These are phyloP conservation scores for Coemansia brasiliensis DNA, from an alignment of 192 early-diverging fungal species.

Conservation along the genomic window DNA sequence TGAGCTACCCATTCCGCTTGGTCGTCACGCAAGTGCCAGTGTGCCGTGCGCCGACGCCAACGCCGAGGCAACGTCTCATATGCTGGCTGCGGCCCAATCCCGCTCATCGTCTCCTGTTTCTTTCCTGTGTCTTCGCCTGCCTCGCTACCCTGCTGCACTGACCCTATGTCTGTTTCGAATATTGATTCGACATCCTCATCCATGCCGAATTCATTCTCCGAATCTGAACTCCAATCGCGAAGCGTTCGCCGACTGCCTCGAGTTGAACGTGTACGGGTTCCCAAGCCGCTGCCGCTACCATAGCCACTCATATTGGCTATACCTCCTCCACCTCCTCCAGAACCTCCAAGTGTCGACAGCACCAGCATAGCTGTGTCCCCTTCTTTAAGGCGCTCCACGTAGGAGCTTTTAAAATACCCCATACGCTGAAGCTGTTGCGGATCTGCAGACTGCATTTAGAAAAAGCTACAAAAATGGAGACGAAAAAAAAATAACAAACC, in stretches of 20 bases:
- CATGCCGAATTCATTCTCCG: conserved; percentile 41
- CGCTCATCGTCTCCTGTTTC: conserved; percentile 39
- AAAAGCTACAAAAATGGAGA: neutral
- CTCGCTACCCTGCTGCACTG: conserved; percentile 46
- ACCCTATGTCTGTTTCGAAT: conserved; percentile 44
- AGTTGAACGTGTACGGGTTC: conserved; percentile 40
- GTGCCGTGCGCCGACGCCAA: conserved; percentile 45
- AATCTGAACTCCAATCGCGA: conserved; percentile 55
- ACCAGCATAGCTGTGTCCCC: conserved; percentile 52
- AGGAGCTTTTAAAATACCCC: conserved; percentile 41
- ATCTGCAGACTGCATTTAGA: conserved; percentile 22
- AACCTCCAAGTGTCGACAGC: conserved; percentile 32
- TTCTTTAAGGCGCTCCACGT: conserved; percentile 51
- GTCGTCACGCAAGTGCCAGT: conserved; percentile 50
- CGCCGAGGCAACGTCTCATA: conserved; percentile 38
- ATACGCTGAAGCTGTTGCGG: conserved; percentile 26
- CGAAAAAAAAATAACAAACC: neutral
- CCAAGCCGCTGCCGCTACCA: conserved; percentile 24
- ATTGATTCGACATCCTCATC: conserved; percentile 46
- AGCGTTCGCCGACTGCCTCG: conserved; percentile 49
- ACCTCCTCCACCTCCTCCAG: conserved; percentile 11
- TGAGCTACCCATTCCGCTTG: conserved; percentile 60
- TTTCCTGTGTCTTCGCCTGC: conserved; percentile 18
- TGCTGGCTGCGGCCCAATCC: conserved; percentile 36
- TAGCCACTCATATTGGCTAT: conserved; percentile 10